These are phyloP conservation scores for Dryas octopetala DNA, from an alignment of 306 rosid species.

Conservation along the genomic window DNA sequence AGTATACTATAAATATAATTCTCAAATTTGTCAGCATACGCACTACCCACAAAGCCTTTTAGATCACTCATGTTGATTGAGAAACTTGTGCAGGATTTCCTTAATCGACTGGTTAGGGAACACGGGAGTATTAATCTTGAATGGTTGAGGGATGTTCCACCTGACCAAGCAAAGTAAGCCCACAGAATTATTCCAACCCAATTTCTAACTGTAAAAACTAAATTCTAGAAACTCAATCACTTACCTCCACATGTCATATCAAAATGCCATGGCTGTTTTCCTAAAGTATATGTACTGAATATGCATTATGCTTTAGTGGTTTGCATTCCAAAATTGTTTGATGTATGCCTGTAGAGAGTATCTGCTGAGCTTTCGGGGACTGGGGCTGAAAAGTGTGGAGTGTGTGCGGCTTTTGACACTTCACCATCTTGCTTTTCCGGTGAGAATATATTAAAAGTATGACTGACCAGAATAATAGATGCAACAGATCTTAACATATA, in stretches of 20 bases:
- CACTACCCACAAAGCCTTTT: conserved; percentile 15
- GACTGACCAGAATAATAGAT: conserved; percentile 24
- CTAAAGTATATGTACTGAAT: conserved; percentile 21
- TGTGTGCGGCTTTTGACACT: conserved; percentile 98
- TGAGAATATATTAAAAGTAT: conserved; percentile 47
- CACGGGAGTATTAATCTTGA: conserved; percentile 86
- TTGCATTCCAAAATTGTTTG: conserved; percentile 12
- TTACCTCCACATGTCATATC: conserved; percentile 16
- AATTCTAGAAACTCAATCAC: conserved; percentile 21
- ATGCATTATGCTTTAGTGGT: neutral
- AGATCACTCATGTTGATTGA: conserved; percentile 33
- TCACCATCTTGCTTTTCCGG: conserved; percentile 99
- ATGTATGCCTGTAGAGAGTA: conserved; percentile 63
- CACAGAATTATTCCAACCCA: conserved; percentile 24
- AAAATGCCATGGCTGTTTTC: conserved; percentile 9
- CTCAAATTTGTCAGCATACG: conserved; percentile 11
- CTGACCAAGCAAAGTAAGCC: conserved; percentile 94
- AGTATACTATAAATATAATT: conserved; percentile 11
- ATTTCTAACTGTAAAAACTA: neutral
- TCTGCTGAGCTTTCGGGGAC: conserved; percentile 85
- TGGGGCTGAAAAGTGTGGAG: conserved; percentile 98
- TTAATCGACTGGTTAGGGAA: conserved; percentile 79
- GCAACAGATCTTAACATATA: conserved; percentile 28
- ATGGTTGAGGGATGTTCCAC: conserved; percentile 97
- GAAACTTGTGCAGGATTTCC: conserved; percentile 66